Evolutionary conservation across 371 early-diverging fungal species (phyloP).

Genomic region (Mucor irregularis): DNA sequence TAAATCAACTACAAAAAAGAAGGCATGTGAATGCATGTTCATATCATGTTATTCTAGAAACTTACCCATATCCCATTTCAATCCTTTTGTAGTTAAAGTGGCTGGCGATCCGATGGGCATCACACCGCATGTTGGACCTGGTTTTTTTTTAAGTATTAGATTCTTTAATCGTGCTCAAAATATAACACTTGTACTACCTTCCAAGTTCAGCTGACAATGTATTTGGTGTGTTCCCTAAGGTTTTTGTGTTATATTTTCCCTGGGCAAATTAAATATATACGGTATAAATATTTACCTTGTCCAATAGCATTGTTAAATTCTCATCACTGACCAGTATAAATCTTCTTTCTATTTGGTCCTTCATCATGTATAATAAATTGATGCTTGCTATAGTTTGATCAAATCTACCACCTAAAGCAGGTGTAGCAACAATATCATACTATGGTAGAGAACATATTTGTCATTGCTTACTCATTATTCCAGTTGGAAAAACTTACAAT

Average conservation of each 20-base stretch:
- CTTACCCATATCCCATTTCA: slow-evolving; percentile 87
- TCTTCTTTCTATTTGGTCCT: slow-evolving; percentile 49
- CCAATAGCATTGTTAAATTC: slow-evolving; percentile 70
- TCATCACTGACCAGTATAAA: slow-evolving; percentile 70
- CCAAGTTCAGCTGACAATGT: slow-evolving; percentile 56
- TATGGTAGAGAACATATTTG: slow-evolving; percentile 6
- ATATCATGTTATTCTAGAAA: background rate
- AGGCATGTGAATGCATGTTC: too few relatives aligned
- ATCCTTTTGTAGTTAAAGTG: slow-evolving; percentile 68
- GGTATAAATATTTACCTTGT: slow-evolving; percentile 46
- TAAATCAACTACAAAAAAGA: slow-evolving; percentile 39
- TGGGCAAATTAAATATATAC: background rate
- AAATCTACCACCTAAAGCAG: slow-evolving; percentile 87
- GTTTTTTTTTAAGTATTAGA: too few relatives aligned
- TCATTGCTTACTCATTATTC: background rate
- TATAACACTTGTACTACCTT: slow-evolving; percentile 52
- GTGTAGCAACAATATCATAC: slow-evolving; percentile 73
- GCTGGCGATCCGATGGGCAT: slow-evolving; percentile 77
- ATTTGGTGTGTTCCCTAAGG: slow-evolving; percentile 73
- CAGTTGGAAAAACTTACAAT: slow-evolving; percentile 14
- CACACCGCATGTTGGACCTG: slow-evolving; percentile 86
- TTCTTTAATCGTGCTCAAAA: too few relatives aligned
- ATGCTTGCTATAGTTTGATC: slow-evolving; percentile 87
- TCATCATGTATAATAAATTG: slow-evolving; percentile 62
- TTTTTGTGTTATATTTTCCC: too few relatives aligned